Evolutionary conservation across 2,329 filamentous ascomycete genomes (phyloP).

Genomic region (Nigrospora sphaerica): DNA sequence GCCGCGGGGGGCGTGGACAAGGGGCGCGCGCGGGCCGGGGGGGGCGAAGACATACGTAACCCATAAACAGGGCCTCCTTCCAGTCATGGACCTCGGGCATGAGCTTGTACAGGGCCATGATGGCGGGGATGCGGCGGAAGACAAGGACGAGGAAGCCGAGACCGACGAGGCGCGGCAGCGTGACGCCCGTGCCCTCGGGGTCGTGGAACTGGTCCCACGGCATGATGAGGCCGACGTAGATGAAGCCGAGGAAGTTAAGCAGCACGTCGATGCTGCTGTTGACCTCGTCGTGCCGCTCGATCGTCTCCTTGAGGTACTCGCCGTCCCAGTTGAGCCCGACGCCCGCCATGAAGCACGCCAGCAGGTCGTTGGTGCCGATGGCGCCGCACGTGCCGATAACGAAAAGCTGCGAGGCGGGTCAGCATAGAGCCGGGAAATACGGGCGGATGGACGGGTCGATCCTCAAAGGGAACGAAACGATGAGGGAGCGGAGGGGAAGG

Average conservation of each 20-base stretch:
- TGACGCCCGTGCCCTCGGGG: conserved; percentile 2
- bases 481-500: too few relatives aligned
- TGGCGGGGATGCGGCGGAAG: conserved; percentile 12
- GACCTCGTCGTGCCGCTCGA: conserved; percentile 52
- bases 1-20: conserved; percentile 26
- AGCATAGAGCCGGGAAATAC: neutral
- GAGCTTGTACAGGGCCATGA: conserved; percentile 9
- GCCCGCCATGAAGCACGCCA: conserved; percentile 55
- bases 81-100: conserved; percentile 26
- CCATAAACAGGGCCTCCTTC: conserved; percentile 55
- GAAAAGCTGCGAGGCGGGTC: conserved; percentile 34
- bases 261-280: conserved; percentile 35
- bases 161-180: conserved; percentile 7
- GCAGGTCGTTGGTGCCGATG: conserved; percentile 53
- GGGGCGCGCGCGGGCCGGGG: neutral
- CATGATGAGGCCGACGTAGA: conserved; percentile 16
- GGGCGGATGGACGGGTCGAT: neutral
- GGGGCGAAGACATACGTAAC: conserved; percentile 26
- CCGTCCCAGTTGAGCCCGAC: conserved; percentile 57
- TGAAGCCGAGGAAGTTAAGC: conserved; percentile 15
- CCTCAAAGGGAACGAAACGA: too few relatives aligned
- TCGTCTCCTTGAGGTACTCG: conserved; percentile 45
- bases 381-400: conserved; percentile 49
- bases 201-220: conserved; percentile 12
- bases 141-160: conserved; percentile 12